Percentiles rank a stretch among this genome's conserved stretches.
Evolutionary conservation across 2,329 filamentous ascomycete genomes (phyloP).

Genomic region (Pseudonectria buxi): DNA sequence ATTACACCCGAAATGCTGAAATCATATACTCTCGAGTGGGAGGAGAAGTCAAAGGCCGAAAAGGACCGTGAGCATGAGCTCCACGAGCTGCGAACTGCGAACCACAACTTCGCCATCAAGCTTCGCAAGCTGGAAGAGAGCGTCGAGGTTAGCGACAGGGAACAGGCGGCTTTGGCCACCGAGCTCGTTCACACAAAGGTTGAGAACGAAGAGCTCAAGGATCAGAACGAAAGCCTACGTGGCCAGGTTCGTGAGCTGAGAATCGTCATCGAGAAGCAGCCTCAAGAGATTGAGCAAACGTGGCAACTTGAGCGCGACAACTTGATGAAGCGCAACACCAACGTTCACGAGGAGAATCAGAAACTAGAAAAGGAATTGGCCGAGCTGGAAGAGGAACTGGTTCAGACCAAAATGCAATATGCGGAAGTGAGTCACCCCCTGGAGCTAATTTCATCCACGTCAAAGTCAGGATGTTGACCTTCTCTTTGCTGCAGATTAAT

Average conservation of each 20-base stretch:
- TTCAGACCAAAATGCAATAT: slow-evolving; percentile 89
- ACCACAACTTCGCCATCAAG: slow-evolving; percentile 61
- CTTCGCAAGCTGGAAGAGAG: slow-evolving; percentile 84
- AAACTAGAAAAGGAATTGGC: slow-evolving; percentile 80
- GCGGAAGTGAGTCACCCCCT: slow-evolving; percentile 70
- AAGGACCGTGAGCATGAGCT: slow-evolving; percentile 78
- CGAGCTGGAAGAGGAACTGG: slow-evolving; percentile 87
- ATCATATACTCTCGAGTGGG: slow-evolving; percentile 80
- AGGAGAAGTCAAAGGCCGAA: slow-evolving; percentile 77
- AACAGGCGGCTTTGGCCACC: slow-evolving; percentile 85
- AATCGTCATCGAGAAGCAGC: slow-evolving; percentile 82
- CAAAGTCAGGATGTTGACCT: slow-evolving; percentile 5
- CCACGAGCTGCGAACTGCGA: slow-evolving; percentile 61
- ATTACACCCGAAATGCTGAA: slow-evolving; percentile 78
- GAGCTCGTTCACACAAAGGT: slow-evolving; percentile 90
- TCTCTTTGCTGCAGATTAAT: slow-evolving; percentile 51
- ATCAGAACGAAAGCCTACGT: slow-evolving; percentile 82
- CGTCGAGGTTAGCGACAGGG: slow-evolving; percentile 78
- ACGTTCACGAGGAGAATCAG: slow-evolving; percentile 90
- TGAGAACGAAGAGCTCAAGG: slow-evolving; percentile 80
- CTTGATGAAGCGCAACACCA: slow-evolving; percentile 85
- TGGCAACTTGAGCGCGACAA: slow-evolving; percentile 82
- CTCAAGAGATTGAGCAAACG: slow-evolving; percentile 75
- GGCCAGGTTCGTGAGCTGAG: slow-evolving; percentile 81
- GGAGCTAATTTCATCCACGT: background rate